Percentiles rank a stretch among this genome's conserved stretches.
Evolutionary conservation across 345 rosid genomes (phyloP).

Genomic region (Gossypium australe): DNA sequence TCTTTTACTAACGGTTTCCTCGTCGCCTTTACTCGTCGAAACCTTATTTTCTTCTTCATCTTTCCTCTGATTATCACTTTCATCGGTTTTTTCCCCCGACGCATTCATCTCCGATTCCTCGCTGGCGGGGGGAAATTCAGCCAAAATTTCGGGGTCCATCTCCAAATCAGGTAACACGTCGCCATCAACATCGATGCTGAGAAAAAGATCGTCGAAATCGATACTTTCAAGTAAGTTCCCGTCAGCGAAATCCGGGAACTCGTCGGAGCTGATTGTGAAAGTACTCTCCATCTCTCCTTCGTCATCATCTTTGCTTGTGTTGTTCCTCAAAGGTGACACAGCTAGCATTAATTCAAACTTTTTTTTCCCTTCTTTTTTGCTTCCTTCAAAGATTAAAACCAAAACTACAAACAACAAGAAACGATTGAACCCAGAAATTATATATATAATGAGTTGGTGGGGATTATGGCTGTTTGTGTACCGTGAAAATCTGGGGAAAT

Average conservation of each 20-base stretch:
- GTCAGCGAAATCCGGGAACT: slow-evolving; percentile 45
- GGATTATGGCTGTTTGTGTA: slow-evolving; percentile 3
- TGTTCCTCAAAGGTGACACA: slow-evolving; percentile 46
- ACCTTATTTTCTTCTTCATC: slow-evolving; percentile 31
- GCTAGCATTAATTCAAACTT: slow-evolving; percentile 56
- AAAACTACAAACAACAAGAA: background rate
- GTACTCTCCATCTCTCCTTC: slow-evolving; percentile 40
- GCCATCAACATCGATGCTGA: slow-evolving; percentile 43
- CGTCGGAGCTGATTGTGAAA: slow-evolving; percentile 27
- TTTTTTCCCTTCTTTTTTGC: background rate
- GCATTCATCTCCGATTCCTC: slow-evolving; percentile 52
- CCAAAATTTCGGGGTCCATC: slow-evolving; percentile 59
- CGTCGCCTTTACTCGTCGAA: slow-evolving; percentile 27
- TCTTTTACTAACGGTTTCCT: slow-evolving; percentile 39
- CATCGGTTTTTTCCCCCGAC: slow-evolving; percentile 29
- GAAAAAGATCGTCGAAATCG: slow-evolving; percentile 73
- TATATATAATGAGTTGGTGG: slow-evolving; percentile 2
- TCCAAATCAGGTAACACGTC: slow-evolving; percentile 68
- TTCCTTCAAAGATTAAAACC: background rate
- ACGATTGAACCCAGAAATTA: background rate
- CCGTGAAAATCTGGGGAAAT: background rate
- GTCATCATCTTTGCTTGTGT: slow-evolving; percentile 31
- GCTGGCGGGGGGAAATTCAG: slow-evolving; percentile 44
- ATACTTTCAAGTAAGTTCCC: slow-evolving; percentile 49
- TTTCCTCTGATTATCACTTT: background rate